These are phyloP conservation scores for Grigorovia jiainica DNA, from an alignment of 805 yeast species.

Conservation along the genomic window DNA sequence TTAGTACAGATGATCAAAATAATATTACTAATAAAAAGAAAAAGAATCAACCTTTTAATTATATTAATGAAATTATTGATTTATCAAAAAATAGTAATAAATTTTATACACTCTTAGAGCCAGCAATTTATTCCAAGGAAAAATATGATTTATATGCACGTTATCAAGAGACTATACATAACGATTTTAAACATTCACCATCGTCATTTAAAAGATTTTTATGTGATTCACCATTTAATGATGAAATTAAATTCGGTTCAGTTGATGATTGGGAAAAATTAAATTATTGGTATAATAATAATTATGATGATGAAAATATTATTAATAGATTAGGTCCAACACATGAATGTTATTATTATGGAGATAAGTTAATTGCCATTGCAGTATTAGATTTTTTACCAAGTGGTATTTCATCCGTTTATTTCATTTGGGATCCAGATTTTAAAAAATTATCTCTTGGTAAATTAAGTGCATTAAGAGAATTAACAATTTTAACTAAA, in stretches of 20 bases:
- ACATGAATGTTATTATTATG: conserved; percentile 70
- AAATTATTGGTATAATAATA: conserved; percentile 31
- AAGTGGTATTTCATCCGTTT: conserved; percentile 68
- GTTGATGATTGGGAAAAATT: conserved; percentile 22
- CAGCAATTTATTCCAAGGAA: conserved; percentile 42
- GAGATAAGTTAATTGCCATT: conserved; percentile 57
- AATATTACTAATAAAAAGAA: neutral
- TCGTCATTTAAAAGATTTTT: conserved; percentile 54
- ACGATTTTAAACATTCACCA: conserved; percentile 43
- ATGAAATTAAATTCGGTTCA: conserved; percentile 15
- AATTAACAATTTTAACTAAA: conserved; percentile 44
- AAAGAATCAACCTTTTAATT: conserved; percentile 16
- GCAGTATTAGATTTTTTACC: conserved; percentile 75
- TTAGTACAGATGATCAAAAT: neutral
- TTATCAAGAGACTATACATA: conserved; percentile 65
- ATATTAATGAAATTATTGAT: conserved; percentile 29
- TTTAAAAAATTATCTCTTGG: conserved; percentile 64
- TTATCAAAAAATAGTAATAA: conserved; percentile 28
- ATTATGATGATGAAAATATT: conserved; percentile 11
- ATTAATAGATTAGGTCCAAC: conserved; percentile 42
- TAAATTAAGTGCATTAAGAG: conserved; percentile 65
- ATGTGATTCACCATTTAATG: conserved; percentile 56
- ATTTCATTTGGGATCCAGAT: conserved; percentile 83
- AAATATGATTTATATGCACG: conserved; percentile 54
- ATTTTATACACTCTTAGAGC: conserved; percentile 41